Evolutionary conservation across 2,329 filamentous ascomycete genomes (phyloP), one percentile per base, ranked within the genome.

Genomic region (Endothia cerciana): DNA sequence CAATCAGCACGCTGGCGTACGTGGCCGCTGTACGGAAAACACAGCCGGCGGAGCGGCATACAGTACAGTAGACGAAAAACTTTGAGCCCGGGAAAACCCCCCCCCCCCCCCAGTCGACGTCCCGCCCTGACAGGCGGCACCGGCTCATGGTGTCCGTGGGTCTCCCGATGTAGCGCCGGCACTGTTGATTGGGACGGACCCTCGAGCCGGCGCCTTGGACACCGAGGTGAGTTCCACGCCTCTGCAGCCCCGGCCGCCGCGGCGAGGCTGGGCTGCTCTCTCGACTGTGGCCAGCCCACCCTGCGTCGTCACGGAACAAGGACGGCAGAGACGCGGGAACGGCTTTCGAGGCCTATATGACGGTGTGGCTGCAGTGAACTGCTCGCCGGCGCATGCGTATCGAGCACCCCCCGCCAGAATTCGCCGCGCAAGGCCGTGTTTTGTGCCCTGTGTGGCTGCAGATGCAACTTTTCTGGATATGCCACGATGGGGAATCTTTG

Each of bases 401-500:
- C 3, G 7, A 60, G 19, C 58, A 11, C 3, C 22, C 11, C 28
- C 19, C 58, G 43, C 19, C 25, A 40, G 30, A 17, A 36, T 41
- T 11, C 55, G n/a, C 7, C 36, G 13, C 17, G 36, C n/a, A 58
- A 25, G n/a, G n/a, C 55, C 55, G 55, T 15, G 19, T 47, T 4
- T 8, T n/a, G 41, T n/a, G n/a, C n/a, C n/a, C n/a, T n/a, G 66
- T 63, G 41, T 45, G 28, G 61, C 56, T 38, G 40, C 61, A 66
- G 56, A 33, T 66, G 64, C 57, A 66, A 22, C 40, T 56, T 17
- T n/a, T 25, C 66, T 61, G 51, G 59, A 49, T 60, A 47, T 61
- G 30, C 70, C 68, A 71, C 69, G 45, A 69, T 71, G 62, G 28
- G 59, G 61, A 40, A 62, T 65, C 62, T 62, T 58, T 65, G 62